A percentile compares a stretch with the other conserved stretches of the same genome.
phyloP scores from a whole-genome alignment of 2,329 filamentous ascomycete genomes.

The Endocalyx cinctus region DNA sequence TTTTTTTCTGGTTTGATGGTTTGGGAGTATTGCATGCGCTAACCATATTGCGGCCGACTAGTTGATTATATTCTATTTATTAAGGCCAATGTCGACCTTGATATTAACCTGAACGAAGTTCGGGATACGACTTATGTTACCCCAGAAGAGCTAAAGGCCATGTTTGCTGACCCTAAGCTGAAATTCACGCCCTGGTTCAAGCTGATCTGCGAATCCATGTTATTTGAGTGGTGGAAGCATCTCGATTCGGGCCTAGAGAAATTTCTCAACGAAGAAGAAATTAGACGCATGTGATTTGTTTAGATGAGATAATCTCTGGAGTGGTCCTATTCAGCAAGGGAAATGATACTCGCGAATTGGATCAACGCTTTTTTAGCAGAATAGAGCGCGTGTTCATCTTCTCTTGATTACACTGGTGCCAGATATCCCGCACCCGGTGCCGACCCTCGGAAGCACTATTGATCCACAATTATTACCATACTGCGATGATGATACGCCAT shows the following conservation, averaged over 20 bases:
- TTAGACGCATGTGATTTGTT: slow-evolving; percentile 67
- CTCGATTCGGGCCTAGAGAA: slow-evolving; percentile 77
- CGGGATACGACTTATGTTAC: slow-evolving; percentile 80
- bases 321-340: slow-evolving; percentile 10
- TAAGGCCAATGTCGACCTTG: slow-evolving; percentile 81
- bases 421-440: too few relatives aligned
- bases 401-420: too few relatives aligned
- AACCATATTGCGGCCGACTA: slow-evolving; percentile 32
- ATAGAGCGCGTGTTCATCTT: too few relatives aligned
- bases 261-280: slow-evolving; percentile 80
- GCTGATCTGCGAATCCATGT: slow-evolving; percentile 94
- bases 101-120: slow-evolving; percentile 84
- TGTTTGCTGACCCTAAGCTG: slow-evolving; percentile 75
- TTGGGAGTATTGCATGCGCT: too few relatives aligned
- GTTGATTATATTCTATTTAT: slow-evolving; percentile 99
- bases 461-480: too few relatives aligned
- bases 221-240: slow-evolving; percentile 96
- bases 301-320: slow-evolving; percentile 1
- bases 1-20: too few relatives aligned
- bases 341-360: background rate
- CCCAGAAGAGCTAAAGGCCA: slow-evolving; percentile 73
- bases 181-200: slow-evolving; percentile 99
- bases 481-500: too few relatives aligned
- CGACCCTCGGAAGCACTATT: too few relatives aligned
- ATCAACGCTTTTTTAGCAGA: too few relatives aligned